Evolutionary conservation across 768 basidiomycete genomes (phyloP).

Genomic region (Fibroporia radiculosa): DNA sequence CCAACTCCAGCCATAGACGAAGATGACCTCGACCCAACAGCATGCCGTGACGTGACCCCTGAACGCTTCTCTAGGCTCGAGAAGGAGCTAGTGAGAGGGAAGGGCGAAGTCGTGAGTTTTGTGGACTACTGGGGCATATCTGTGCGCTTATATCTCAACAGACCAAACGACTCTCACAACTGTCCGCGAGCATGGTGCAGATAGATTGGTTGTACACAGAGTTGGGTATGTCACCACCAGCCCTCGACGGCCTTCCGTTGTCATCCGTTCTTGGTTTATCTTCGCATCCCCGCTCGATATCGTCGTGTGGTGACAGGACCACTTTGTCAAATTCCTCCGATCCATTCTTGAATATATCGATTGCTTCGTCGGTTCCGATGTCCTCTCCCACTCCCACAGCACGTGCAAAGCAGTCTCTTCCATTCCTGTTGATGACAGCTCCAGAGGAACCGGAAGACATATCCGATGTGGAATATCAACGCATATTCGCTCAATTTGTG

Average conservation of each 20-base stretch:
- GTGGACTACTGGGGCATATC: slow-evolving; percentile 3
- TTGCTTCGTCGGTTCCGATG: slow-evolving; percentile 18
- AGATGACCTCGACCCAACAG: slow-evolving; percentile 27
- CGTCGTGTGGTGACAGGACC: slow-evolving; percentile 22
- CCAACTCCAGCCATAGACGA: slow-evolving; percentile 37
- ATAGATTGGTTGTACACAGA: slow-evolving; percentile 81
- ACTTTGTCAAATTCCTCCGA: slow-evolving; percentile 18
- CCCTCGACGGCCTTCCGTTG: slow-evolving; percentile 36
- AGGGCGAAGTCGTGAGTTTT: slow-evolving; percentile 71
- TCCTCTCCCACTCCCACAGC: slow-evolving; percentile 29
- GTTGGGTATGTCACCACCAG: slow-evolving; percentile 64
- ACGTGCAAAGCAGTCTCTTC: slow-evolving; percentile 21
- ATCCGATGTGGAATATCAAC: slow-evolving; percentile 42
- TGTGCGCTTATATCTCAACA: slow-evolving; percentile 19
- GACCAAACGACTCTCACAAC: slow-evolving; percentile 59
- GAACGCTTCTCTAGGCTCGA: slow-evolving; percentile 77
- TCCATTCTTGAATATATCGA: slow-evolving; percentile 29
- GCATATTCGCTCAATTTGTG: slow-evolving; percentile 57
- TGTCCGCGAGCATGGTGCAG: slow-evolving; percentile 59
- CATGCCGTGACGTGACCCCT: slow-evolving; percentile 65
- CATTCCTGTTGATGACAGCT: slow-evolving; percentile 29
- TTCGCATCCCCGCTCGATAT: slow-evolving; percentile 23
- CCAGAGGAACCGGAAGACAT: slow-evolving; percentile 8
- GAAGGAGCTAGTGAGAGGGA: slow-evolving; percentile 78
- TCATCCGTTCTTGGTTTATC: slow-evolving; percentile 25